phyloP scores from a whole-genome alignment of 345 rosid genomes.

The Viola odorata region DNA sequence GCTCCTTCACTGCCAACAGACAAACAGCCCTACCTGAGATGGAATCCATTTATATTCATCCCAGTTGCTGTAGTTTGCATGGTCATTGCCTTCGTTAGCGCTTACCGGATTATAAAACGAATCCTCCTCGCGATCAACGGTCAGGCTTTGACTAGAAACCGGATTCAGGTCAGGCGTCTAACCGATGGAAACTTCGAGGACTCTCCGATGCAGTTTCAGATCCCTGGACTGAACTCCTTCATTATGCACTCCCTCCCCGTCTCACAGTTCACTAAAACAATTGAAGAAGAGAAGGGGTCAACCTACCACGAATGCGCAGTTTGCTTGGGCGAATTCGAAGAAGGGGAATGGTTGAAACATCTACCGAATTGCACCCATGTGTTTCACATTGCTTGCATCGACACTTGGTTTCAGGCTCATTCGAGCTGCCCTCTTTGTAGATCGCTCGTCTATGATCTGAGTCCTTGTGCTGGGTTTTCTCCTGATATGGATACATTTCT shows the following conservation, averaged over 20 bases:
- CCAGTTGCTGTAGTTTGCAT: constrained; percentile 9
- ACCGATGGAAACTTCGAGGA: constrained; percentile 13
- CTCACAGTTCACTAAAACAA: too few relatives aligned
- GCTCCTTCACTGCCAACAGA: background rate
- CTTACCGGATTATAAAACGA: constrained; percentile 16
- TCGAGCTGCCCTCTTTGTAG: constrained; percentile 38
- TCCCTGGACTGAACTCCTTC: constrained; percentile 29
- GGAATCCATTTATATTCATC: constrained; percentile 13
- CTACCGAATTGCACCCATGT: constrained; percentile 32
- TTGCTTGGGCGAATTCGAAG: constrained; percentile 40
- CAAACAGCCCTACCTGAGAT: background rate
- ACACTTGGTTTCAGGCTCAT: constrained; percentile 38
- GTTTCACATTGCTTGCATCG: constrained; percentile 32
- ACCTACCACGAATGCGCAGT: constrained; percentile 32
- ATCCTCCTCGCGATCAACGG: background rate
- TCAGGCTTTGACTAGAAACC: constrained; percentile 8
- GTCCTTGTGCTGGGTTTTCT: constrained; percentile 2
- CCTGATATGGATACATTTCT: constrained; percentile 12
- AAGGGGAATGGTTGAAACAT: constrained; percentile 32
- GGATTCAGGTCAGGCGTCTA: constrained; percentile 8
- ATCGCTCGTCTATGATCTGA: constrained; percentile 10
- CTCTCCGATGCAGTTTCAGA: constrained; percentile 10
- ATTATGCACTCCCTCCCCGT: constrained; percentile 17
- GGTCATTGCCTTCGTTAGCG: constrained; percentile 17
- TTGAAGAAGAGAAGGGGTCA: too few relatives aligned